Base-by-base conservation (phyloP, 2,329 filamentous ascomycete genomes). In the Neofusicoccum sp. region DNA sequence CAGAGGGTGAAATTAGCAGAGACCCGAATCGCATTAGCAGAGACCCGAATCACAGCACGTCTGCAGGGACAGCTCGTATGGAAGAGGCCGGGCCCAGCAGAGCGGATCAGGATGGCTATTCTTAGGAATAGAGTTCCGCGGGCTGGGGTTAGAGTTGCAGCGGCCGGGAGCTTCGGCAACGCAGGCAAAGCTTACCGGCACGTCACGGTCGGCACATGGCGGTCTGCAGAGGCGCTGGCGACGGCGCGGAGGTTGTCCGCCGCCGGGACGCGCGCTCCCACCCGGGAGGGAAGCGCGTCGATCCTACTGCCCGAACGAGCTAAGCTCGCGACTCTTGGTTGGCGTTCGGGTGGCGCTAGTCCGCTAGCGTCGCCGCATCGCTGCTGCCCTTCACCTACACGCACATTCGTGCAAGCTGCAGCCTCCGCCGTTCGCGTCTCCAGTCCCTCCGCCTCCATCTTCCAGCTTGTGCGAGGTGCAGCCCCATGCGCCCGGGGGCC, bases 301-400 rank as follows among this genome's bases (percentile, higher is more conserved):
- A 58, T 58, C 54, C 54, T 58, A 45, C 41, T 58, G 7, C 54
- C 41, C 41, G 45, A 34, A n/a, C 7, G 7, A 45, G 54, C 4
- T 28, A 58, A 47, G 54, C 54, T 44, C 33, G 50, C 50, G 50
- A 29, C 16, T 43, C 36, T 36, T 39, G 48, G 48, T 50, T 36
- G 48, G 48, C n/a, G 48, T 36, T 22, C 47, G 34, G 52, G 49
- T 33, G 37, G 37, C 52, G 52, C 52, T 56, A 56, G 11, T 6
- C 12, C 28, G 11, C 54, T 45, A 58, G 54, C 39, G 29, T 14
- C 54, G 29, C 41, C 36, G 16, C 54, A 22, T 22, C 22, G 22
- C 22, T 22, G 22, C 22, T 22, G 22, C 22, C 22, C 22, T 22
- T 22, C 22, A 22, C 22, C 22, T 22, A 22, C 22, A 22, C 22